phyloP scores from a whole-genome alignment of 345 rosid species.

The Carallia brachiata region DNA sequence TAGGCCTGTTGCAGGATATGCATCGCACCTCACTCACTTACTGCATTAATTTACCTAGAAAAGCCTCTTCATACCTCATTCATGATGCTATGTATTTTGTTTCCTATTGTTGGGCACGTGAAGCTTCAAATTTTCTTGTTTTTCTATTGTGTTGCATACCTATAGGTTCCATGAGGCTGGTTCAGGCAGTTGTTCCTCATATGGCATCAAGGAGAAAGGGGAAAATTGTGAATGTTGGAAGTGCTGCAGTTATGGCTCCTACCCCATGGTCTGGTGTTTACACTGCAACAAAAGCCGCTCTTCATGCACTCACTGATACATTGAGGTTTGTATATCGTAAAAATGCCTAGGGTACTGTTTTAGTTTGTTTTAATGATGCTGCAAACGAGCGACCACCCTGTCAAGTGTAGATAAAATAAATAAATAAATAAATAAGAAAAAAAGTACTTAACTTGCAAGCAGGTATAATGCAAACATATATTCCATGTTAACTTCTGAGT shows the following conservation, averaged over 20 bases:
- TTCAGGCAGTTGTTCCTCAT: slow-evolving; percentile 84
- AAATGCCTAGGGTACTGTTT: neutral
- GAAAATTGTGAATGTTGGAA: slow-evolving; percentile 75
- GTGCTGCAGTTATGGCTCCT: slow-evolving; percentile 53
- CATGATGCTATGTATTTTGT: neutral
- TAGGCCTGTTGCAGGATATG: neutral
- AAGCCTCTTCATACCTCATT: no score
- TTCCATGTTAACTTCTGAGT: no score
- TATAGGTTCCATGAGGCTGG: slow-evolving; percentile 73
- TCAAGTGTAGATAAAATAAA: no score
- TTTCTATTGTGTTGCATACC: neutral
- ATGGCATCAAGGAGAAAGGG: slow-evolving; percentile 75
- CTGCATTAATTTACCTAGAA: neutral
- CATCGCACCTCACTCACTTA: neutral
- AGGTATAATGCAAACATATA: no score
- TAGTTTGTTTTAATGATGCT: neutral
- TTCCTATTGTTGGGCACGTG: neutral
- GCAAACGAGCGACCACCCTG: no score
- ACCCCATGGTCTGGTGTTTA: slow-evolving; percentile 82
- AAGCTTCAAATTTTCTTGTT: neutral
- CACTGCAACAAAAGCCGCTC: slow-evolving; percentile 81
- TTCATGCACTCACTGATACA: slow-evolving; percentile 77
- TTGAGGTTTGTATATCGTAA: slow-evolving; percentile 47
- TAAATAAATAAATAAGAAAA: no score
- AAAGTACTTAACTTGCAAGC: no score